Evolutionary conservation across 192 early-diverging fungal genomes (phyloP).

Genomic region (Coemansia sp.): DNA sequence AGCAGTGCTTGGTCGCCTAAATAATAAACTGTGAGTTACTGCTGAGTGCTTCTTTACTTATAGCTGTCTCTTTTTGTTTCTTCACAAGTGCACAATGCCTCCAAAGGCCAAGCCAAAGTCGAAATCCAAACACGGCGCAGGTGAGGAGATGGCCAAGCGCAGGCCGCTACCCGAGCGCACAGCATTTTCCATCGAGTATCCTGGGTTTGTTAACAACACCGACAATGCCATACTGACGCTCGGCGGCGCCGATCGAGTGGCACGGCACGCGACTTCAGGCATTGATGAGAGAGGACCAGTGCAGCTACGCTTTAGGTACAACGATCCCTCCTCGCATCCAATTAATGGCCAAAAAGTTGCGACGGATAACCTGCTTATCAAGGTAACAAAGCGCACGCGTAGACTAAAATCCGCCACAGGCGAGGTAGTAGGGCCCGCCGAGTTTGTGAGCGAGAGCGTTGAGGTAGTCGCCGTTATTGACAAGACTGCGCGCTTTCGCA

Average conservation of each 20-base stretch:
- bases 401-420: conserved; percentile 5
- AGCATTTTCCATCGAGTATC: conserved; percentile 48
- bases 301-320: conserved; percentile 50
- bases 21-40: background rate
- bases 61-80: background rate
- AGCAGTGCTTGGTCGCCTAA: background rate
- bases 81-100: background rate
- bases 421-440: background rate
- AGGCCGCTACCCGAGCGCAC: conserved; percentile 19
- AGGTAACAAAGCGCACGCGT: conserved; percentile 39
- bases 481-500: conserved; percentile 50
- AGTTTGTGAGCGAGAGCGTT: conserved; percentile 5
- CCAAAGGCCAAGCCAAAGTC: background rate
- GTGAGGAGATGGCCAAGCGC: conserved; percentile 23
- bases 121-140: background rate
- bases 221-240: conserved; percentile 40
- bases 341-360: conserved; percentile 44
- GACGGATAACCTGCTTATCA: conserved; percentile 43
- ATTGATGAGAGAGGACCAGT: conserved; percentile 21
- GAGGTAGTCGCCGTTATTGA: conserved; percentile 38
- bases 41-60: background rate
- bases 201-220: conserved; percentile 36
- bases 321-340: conserved; percentile 48
- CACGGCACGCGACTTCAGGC: conserved; percentile 16
- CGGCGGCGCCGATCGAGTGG: conserved; percentile 44